Base-by-base conservation (phyloP, 2,329 filamentous ascomycete genomes). In the Ascochyta koolunga region DNA sequence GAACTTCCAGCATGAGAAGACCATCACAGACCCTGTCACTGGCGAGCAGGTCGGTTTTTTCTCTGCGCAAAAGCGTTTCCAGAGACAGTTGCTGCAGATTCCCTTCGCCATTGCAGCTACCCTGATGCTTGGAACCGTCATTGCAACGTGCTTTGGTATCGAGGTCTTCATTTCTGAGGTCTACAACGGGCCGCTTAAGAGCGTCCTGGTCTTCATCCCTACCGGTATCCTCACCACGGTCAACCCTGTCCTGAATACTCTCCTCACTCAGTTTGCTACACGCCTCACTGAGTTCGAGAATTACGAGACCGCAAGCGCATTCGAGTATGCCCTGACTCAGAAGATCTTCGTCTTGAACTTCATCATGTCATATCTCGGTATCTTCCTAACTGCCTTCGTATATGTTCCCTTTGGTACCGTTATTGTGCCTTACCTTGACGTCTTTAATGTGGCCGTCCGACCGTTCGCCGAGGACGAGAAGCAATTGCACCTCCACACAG, bases 311-410 rank as follows among this genome's bases (percentile, higher is more conserved):
- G 84, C 89, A 53, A 91, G 93, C 61, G 88, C 87, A 13, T 89
- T 96, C 67, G 86, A 96, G 56, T 86, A 89, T 18, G 89, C 93
- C 1, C 84, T 96, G 70, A 91, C 95, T 0, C 87, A 90, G 54
- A 99, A 99, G 79, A 89, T 96, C 29, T 98, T 99, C 68, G 87
- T 98, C 13, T 85, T 98, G 68, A 96, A 97, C 79, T 96, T 97
- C 76, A 93, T 98, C 76, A 96, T 92, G 5, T 96, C 93, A 0
- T 98, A 97, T 72, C 86, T 96, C 46, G 90, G 91, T 1, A 88
- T 72, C 41, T 88, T 96, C 69, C 83, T 98, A 16, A 97, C 93
- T 0, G 91, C 93, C 0, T 98, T 97, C 65, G 86, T 97, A 59
- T 98, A 97, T 67, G 90, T 96, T 18, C 93, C 93, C 0, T 98